Percentiles rank a stretch among this genome's conserved stretches.
Conservation (phyloP, 106 monocot species). For the Posidonia australis region DNA sequence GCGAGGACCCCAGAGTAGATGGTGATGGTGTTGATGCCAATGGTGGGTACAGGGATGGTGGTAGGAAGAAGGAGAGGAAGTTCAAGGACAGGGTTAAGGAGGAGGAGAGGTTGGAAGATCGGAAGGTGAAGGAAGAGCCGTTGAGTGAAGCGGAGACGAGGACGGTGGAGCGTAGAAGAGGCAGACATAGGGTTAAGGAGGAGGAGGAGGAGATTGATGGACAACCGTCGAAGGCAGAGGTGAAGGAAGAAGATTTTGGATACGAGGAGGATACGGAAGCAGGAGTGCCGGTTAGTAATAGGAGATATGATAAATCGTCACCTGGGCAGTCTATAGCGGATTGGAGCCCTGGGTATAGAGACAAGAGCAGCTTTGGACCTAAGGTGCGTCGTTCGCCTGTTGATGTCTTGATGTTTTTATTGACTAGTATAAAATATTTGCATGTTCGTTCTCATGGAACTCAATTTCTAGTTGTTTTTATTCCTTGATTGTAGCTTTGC, state of each 20-base stretch:
- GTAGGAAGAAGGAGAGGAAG: slow-evolving; percentile 2
- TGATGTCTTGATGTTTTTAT: background rate
- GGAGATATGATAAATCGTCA: background rate
- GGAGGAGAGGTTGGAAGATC: slow-evolving; percentile 15
- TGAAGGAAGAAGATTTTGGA: background rate
- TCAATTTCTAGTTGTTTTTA: background rate
- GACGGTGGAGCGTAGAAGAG: slow-evolving; percentile 6
- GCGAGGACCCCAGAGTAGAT: background rate
- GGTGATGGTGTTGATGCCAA: slow-evolving; percentile 4
- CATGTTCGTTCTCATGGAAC: background rate
- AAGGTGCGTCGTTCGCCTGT: slow-evolving; percentile 27
- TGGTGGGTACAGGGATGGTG: slow-evolving; percentile 8
- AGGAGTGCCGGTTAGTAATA: background rate
- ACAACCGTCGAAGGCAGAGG: background rate
- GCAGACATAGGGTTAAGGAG: slow-evolving; percentile 3
- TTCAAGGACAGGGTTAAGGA: slow-evolving; percentile 6
- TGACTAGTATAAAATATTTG: background rate
- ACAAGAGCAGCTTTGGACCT: slow-evolving; percentile 19
- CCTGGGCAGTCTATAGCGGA: slow-evolving; percentile 15
- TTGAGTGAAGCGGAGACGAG: background rate
- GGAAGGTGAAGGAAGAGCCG: slow-evolving; percentile 12
- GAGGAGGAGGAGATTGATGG: background rate
- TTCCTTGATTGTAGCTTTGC: too few relatives aligned
- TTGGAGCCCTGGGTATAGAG: background rate
- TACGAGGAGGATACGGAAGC: background rate